These are phyloP conservation scores for Lactarius evosmus DNA, from an alignment of 768 basidiomycete species.

Conservation along the genomic window DNA sequence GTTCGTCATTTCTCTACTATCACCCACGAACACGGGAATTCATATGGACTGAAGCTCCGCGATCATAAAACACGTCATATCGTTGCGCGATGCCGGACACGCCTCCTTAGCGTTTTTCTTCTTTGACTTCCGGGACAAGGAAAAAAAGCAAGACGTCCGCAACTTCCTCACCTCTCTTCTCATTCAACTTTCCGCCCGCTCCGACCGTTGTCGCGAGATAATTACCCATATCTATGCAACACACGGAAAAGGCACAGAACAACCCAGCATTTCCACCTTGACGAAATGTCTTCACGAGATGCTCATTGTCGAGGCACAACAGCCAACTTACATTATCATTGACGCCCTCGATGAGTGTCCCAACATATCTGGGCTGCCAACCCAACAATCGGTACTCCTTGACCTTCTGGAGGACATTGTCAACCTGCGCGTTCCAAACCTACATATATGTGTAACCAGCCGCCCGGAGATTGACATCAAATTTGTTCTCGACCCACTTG, in stretches of 20 bases:
- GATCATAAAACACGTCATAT: neutral
- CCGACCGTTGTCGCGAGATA: neutral
- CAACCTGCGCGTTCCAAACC: neutral
- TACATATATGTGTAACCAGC: neutral
- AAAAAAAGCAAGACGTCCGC: too few species aligned
- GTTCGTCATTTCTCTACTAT: neutral
- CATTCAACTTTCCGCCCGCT: neutral
- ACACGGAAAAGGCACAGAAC: neutral
- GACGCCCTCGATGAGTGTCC: too few species aligned
- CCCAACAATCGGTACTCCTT: neutral
- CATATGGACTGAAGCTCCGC: neutral
- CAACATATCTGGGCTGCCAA: neutral
- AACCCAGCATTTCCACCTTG: neutral
- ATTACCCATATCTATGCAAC: fast-evolving
- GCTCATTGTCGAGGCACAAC: neutral
- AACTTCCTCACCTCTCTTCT: too few species aligned
- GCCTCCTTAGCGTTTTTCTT: neutral
- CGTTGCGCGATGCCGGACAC: neutral
- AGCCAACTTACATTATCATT: too few species aligned
- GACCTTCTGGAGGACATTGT: neutral
- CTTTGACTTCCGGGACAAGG: too few species aligned
- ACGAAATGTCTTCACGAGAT: neutral
- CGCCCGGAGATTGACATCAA: neutral
- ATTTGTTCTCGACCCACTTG: neutral
- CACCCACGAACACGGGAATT: neutral